phyloP scores from a whole-genome alignment of 345 rosid species.

The Kandelia obovata region DNA sequence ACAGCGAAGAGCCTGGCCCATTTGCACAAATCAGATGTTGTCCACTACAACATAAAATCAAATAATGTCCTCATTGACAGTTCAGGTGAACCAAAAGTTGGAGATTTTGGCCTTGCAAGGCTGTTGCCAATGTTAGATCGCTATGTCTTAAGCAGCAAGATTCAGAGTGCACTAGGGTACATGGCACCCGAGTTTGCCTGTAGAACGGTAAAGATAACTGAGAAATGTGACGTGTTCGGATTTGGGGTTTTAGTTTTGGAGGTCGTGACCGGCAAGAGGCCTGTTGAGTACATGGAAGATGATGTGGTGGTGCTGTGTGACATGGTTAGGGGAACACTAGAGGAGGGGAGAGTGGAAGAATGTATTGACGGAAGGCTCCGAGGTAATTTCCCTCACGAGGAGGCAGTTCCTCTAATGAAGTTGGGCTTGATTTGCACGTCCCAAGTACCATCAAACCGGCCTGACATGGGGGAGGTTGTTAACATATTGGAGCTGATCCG shows the following conservation, averaged over 20 bases:
- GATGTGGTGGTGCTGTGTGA: slow-evolving; percentile 90
- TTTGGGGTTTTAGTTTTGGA: slow-evolving; percentile 85
- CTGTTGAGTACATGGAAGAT: slow-evolving; percentile 94
- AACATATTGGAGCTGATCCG: slow-evolving; percentile 73
- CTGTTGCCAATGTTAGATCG: slow-evolving; percentile 92
- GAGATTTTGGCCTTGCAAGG: slow-evolving; percentile 87
- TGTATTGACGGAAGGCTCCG: slow-evolving; percentile 61
- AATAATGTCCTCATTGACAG: slow-evolving; percentile 76
- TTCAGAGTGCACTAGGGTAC: slow-evolving; percentile 96
- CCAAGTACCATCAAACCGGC: slow-evolving; percentile 92
- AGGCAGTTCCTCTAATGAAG: slow-evolving; percentile 82
- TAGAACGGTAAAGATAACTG: slow-evolving; percentile 86
- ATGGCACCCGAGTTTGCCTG: slow-evolving; percentile 99
- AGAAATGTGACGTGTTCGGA: slow-evolving; percentile 94
- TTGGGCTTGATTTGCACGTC: slow-evolving; percentile 89
- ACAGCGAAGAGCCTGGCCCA: slow-evolving; percentile 83
- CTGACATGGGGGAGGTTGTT: slow-evolving; percentile 91
- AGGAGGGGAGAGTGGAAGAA: slow-evolving; percentile 71
- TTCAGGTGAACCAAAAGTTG: slow-evolving; percentile 83
- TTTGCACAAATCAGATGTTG: slow-evolving; percentile 71
- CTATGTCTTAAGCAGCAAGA: slow-evolving; percentile 85
- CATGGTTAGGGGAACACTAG: slow-evolving; percentile 74
- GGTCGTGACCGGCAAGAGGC: slow-evolving; percentile 81
- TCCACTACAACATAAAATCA: slow-evolving; percentile 95
- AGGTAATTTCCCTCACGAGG: slow-evolving; percentile 68